phyloP scores from a whole-genome alignment of 148 eudicot species.

The Polygonum aviculare region DNA sequence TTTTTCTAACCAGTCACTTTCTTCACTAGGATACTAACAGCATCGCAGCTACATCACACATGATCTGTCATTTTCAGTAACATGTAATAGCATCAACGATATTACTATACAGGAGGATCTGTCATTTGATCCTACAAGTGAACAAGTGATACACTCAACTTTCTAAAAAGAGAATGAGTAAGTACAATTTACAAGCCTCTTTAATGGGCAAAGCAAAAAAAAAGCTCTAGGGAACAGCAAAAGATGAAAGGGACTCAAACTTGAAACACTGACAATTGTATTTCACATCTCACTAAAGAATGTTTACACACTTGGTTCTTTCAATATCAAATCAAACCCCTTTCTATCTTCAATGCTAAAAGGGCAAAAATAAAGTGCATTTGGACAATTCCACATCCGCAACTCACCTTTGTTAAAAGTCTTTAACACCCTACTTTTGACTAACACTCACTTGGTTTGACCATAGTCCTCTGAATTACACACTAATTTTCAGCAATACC shows the following conservation, averaged over 20 bases:
- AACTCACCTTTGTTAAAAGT: slow-evolving; percentile 8
- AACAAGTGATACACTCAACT: not conserved
- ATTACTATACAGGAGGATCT: too few relatives aligned
- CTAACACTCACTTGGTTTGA: not conserved
- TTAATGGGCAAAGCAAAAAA: slow-evolving; percentile 20
- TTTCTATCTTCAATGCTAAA: not conserved
- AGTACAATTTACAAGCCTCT: slow-evolving; percentile 16
- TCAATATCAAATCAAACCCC: slow-evolving; percentile 11
- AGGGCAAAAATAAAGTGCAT: not conserved
- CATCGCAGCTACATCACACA: not conserved
- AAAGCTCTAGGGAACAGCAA: slow-evolving; percentile 19
- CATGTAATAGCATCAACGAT: not conserved
- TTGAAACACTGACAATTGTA: not conserved
- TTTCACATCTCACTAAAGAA: slow-evolving; percentile 6
- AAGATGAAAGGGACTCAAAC: slow-evolving; percentile 16
- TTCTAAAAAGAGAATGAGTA: slow-evolving; percentile 13
- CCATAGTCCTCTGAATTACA: too few relatives aligned
- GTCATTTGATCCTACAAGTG: not conserved
- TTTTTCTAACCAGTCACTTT: not conserved
- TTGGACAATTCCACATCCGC: slow-evolving; percentile 2
- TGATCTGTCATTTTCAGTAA: not conserved
- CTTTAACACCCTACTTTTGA: slow-evolving; percentile 11
- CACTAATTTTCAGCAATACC: too few relatives aligned
- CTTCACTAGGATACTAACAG: not conserved
- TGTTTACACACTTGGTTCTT: not conserved